Percentiles rank a stretch among this genome's conserved stretches.
phyloP scores from a whole-genome alignment of 495 filamentous ascomycete species.

The Xanthoparmelia taractica region DNA sequence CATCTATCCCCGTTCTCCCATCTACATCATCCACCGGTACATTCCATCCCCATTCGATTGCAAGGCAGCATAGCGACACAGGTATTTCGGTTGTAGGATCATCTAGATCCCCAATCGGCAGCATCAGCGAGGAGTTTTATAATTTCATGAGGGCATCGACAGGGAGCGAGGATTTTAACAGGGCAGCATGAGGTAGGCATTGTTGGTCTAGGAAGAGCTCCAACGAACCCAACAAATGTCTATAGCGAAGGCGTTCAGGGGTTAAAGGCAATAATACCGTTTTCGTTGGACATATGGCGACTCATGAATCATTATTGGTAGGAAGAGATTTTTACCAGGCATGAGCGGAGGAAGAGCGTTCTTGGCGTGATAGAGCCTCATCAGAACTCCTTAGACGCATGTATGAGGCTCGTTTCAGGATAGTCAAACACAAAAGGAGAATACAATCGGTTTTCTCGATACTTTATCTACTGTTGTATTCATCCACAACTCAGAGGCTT shows the following conservation, averaged over 20 bases:
- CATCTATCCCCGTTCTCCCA: conserved; percentile 1
- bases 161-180: conserved; percentile 8
- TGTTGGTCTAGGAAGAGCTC: conserved; percentile 26
- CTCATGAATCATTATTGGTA: background rate
- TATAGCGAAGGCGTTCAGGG: conserved; percentile 21
- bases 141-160: conserved; percentile 13
- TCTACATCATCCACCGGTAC: background rate
- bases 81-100: conserved; percentile 4
- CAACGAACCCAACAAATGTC: conserved; percentile 19
- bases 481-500: background rate
- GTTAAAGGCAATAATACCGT: background rate
- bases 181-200: conserved; percentile 15
- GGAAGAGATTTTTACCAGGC: background rate
- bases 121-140: conserved; percentile 17
- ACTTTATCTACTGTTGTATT: no score
- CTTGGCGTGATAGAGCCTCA: conserved; percentile 1
- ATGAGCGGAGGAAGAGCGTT: background rate
- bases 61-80: conserved; percentile 19
- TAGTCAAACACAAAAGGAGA: background rate
- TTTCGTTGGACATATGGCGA: conserved; percentile 11
- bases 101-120: conserved; percentile 3
- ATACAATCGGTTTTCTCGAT: background rate
- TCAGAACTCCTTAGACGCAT: background rate
- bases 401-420: conserved; percentile 2
- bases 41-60: background rate